phyloP scores from a whole-genome alignment of 345 rosid species.

The Bretschneidera sinensis region DNA sequence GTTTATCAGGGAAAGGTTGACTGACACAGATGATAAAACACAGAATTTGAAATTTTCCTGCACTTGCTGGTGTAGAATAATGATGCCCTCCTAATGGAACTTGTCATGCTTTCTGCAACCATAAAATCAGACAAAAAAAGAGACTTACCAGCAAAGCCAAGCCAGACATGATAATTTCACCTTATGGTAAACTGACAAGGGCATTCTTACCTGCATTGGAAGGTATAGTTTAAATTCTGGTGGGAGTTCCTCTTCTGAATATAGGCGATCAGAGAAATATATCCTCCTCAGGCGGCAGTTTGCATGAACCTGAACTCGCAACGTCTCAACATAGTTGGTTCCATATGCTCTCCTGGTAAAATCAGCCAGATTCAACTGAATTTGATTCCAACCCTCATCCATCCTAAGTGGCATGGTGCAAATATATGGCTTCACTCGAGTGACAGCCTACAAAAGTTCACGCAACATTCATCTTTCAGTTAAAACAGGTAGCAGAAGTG shows the following conservation, averaged over 20 bases:
- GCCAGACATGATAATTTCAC: not conserved
- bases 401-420: conserved; percentile 93
- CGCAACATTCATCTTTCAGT: not conserved
- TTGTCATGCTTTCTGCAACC: conserved; percentile 50
- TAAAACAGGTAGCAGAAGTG: not conserved
- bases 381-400: conserved; percentile 98
- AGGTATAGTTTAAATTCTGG: conserved; percentile 93
- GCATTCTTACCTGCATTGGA: conserved; percentile 69
- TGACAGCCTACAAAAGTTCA: conserved; percentile 56
- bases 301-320: conserved; percentile 95
- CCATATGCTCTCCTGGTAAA: conserved; percentile 94
- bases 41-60: not conserved
- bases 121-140: conserved; percentile 1
- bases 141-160: not conserved
- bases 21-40: not conserved
- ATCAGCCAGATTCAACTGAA: conserved; percentile 87
- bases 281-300: conserved; percentile 87
- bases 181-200: not conserved
- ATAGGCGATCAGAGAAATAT: conserved; percentile 87
- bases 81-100: too few species aligned
- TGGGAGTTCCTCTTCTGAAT: conserved; percentile 97
- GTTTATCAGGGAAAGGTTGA: not conserved
- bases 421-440: conserved; percentile 90
- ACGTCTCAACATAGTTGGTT: conserved; percentile 90
- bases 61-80: too few species aligned